Base-by-base conservation (phyloP, 2,329 filamentous ascomycete genomes). In the Fusarium subtropicale region DNA sequence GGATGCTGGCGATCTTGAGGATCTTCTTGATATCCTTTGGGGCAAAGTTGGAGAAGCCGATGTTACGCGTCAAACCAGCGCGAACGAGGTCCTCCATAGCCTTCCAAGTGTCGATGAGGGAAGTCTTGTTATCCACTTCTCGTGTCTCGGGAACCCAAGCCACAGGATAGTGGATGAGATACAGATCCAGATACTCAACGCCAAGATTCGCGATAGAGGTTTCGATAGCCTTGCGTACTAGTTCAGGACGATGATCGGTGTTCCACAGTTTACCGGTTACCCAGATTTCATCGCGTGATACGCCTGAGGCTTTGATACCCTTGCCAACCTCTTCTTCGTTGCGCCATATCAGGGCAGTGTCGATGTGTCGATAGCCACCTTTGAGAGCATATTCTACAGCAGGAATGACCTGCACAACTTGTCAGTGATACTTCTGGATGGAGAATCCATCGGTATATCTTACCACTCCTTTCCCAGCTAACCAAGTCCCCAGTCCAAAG, bases 271-370 rank as follows among this genome's bases (percentile, higher is more conserved):
- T 80, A 41, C 74, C 76, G 7, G 71, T 73, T 6, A 73, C 59
- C 72, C 48, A 79, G 13, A 79, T 68, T 1, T 78, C 74, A 9
- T 74, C 67, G 13, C 78, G 73, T 5, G 68, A 63, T 3, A 79
- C 60, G 15, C 67, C 68, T 1, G 66, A 72, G 6, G 67, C 69
- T 13, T 59, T 78, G 66, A 86, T 85, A 22, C 82, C 84, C 44
- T 80, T 72, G 16, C 84, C 83, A 42, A 85, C 83, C 64, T 84
- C 82, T 5, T 76, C 73, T 66, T 86, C 88, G 73, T 90, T 90
- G 73, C 86, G 86, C 74, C 92, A 91, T 44, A 87, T 87, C 60
- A 89, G 83, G 45, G 79, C 78, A 7, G 86, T 87, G 75, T 86
- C 84, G 66, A 88, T 85, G 71, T 88, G 85, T 38, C 85, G 80